Conservation (phyloP, 306 rosid species). For the Vigna unguiculata region DNA sequence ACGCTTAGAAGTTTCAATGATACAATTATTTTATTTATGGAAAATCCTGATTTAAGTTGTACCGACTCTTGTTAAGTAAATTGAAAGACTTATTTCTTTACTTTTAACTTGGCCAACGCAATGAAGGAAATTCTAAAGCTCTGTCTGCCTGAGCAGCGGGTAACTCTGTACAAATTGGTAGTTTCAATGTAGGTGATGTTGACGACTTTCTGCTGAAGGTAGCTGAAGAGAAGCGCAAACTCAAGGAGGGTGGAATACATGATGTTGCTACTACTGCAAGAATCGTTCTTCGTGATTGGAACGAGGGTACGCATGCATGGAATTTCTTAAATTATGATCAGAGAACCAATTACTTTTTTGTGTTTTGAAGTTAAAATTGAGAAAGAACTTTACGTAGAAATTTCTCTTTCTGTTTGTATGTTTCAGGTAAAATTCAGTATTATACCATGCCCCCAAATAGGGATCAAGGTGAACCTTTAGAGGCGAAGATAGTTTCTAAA, state of each 20-base stretch:
- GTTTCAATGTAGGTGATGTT: conserved; percentile 82
- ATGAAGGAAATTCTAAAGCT: conserved; percentile 96
- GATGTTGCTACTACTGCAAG: conserved; percentile 86
- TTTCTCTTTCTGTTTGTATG: not conserved
- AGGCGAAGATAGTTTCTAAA: conserved; percentile 71
- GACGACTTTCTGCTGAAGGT: conserved; percentile 89
- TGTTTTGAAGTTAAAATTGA: conserved; percentile 27
- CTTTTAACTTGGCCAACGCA: conserved; percentile 42
- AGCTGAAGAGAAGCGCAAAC: conserved; percentile 90
- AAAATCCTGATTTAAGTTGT: not conserved
- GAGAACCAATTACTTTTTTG: not conserved
- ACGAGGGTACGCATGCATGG: conserved; percentile 66
- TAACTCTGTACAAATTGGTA: conserved; percentile 79
- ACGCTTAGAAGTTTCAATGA: not conserved
- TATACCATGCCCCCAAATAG: conserved; percentile 91
- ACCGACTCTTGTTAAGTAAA: not conserved
- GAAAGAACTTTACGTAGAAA: not conserved
- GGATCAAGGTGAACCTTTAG: conserved; percentile 71
- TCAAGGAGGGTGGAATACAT: conserved; percentile 86
- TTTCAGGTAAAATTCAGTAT: conserved; percentile 91
- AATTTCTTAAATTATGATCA: conserved; percentile 4
- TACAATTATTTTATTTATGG: conserved; percentile 1
- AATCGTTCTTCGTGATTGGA: conserved; percentile 96
- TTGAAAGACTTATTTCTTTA: conserved; percentile 16
- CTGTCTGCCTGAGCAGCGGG: conserved; percentile 72